Base-by-base conservation (phyloP, 2,329 filamentous ascomycete species). In the Podosphaera fusca region DNA sequence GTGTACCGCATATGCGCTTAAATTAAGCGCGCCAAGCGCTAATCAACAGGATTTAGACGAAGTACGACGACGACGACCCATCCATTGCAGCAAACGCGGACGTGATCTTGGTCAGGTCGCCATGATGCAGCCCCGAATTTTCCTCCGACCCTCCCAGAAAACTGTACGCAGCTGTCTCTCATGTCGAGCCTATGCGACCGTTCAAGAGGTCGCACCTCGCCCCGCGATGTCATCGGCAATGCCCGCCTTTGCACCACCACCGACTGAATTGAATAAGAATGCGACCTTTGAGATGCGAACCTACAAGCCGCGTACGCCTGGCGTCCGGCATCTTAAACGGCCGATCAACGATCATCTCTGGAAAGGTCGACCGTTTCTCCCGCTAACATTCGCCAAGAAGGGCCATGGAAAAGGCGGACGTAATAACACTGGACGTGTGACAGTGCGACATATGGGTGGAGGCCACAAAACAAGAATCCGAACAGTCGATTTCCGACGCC, bases 321-420 rank as follows among this genome's bases (percentile, higher is more conserved):
- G 92, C 77, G 71, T 94, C 59, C 82, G 92, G 66, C 92, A 98
- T 78, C 74, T 98, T 62, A 85, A 84, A 69, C 80, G 92, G 49
- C 88, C 92, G 12, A 83, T 95, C 71, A 96, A 96, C 71, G 88
- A 95, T 66, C 92, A 98, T 70, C 74, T 98, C 51, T 96, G 87
- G 87, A 95, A 94, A 71, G 92, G 92, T 58, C 77, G 88, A 58
- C 87, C 92, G 0, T 81, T 84, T 63, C 75, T 86, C 38, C 80
- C 82, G 55, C 76, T 98, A 69, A 98, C 94, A 9, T 86, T 87
- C 65, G 81, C 88, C 42, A 95, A 95, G 70, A 90, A 90, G 69
- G 92, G 92, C 14, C 88, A 95, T 65, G 82, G 80, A 56, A 92
- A 94, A 69, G 94, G 92, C 70, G 92, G 92, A 49, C 80, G 92